A percentile compares a stretch with the other conserved stretches of the same genome.
phyloP scores from a whole-genome alignment of 1,139 yeast genomes.

The Hansenula anomala region DNA sequence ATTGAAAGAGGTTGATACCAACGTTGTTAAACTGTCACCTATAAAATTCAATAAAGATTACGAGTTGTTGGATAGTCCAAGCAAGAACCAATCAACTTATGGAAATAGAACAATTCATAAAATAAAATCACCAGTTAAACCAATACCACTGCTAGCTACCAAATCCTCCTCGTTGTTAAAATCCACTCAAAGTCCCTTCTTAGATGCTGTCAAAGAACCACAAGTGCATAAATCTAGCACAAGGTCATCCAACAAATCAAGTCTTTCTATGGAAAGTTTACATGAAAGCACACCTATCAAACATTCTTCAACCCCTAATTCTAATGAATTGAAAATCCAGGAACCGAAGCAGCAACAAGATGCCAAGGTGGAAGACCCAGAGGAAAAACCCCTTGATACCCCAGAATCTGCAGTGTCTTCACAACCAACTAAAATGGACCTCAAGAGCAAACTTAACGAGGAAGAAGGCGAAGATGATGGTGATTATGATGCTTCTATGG shows the following conservation, averaged over 20 bases:
- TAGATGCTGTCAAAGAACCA: background rate
- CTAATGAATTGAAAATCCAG: no score
- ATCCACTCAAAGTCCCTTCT: slow-evolving; percentile 4
- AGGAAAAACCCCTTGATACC: no score
- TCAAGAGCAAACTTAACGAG: no score
- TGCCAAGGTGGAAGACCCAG: no score
- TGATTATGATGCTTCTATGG: slow-evolving; percentile 15
- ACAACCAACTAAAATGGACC: no score
- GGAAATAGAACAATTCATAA: background rate
- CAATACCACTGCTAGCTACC: background rate
- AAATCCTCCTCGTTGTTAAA: no score
- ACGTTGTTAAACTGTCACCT: slow-evolving; percentile 9
- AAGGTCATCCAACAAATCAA: no score
- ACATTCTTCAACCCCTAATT: no score
- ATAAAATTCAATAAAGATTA: background rate
- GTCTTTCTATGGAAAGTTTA: no score
- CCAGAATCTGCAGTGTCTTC: no score
- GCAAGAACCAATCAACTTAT: background rate
- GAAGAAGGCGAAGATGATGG: slow-evolving; percentile 10
- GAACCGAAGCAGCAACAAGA: background rate
- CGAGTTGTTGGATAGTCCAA: background rate
- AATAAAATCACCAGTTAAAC: slow-evolving; percentile 12
- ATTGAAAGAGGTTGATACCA: slow-evolving; percentile 19
- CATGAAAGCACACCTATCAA: no score
- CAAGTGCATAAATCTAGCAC: no score